phyloP scores from a whole-genome alignment of 805 yeast genomes.

The Metschnikowia santaceciliae region DNA sequence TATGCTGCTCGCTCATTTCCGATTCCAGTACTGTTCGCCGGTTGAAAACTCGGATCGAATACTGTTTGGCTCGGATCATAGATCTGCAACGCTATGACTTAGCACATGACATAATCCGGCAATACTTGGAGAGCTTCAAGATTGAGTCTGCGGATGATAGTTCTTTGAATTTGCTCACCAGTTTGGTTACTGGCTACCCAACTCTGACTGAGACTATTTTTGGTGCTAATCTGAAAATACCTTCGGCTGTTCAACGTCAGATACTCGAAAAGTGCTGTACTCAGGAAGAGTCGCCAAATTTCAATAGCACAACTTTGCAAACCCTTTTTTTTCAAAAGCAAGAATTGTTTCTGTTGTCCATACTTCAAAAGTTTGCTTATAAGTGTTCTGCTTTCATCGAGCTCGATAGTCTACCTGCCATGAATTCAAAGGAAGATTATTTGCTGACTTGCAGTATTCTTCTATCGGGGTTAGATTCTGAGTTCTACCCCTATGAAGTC shows the following conservation, averaged over 20 bases:
- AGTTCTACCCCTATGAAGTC: neutral
- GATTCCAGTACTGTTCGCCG: neutral
- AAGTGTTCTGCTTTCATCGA: slow-evolving; percentile 1
- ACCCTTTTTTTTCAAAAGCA: neutral
- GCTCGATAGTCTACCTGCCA: slow-evolving; percentile 1
- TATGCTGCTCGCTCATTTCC: neutral
- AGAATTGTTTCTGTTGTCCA: neutral
- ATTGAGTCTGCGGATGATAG: neutral
- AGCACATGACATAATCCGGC: neutral
- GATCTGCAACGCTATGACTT: neutral
- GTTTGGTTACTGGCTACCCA: neutral
- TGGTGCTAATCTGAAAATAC: neutral
- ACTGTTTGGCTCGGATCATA: slow-evolving; percentile 1
- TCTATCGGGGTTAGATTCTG: neutral
- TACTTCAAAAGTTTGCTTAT: neutral
- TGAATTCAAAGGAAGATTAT: neutral
- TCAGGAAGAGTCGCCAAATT: neutral
- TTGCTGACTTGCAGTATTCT: neutral
- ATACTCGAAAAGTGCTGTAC: neutral
- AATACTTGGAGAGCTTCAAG: neutral
- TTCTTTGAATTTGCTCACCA: neutral
- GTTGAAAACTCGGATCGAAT: neutral
- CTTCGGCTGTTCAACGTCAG: neutral
- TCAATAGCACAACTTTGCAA: neutral
- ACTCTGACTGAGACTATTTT: neutral